Percentiles rank a stretch among this genome's conserved stretches.
Conservation (phyloP, 208 protist genomes). For the Trypanosoma scelopori region DNA sequence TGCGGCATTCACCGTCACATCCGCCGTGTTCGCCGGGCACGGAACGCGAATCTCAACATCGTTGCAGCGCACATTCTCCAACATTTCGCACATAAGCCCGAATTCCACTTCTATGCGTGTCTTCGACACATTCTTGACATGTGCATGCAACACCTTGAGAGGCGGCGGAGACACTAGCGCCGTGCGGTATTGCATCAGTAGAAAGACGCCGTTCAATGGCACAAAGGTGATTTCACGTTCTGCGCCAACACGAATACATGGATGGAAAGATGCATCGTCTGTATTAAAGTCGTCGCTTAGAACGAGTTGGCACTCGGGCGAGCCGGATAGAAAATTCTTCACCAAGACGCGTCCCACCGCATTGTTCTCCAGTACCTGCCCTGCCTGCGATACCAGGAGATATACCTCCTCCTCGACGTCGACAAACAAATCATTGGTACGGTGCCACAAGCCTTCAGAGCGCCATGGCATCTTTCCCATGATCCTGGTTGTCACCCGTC, state of each 20-base stretch:
- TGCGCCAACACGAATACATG: conserved; percentile 95
- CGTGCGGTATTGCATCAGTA: conserved; percentile 96
- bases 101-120: conserved; percentile 91
- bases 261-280: conserved; percentile 97
- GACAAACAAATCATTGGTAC: conserved; percentile 98
- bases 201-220: conserved; percentile 97
- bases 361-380: conserved; percentile 92
- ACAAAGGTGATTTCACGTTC: conserved; percentile 87
- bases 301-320: conserved; percentile 98
- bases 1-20: conserved; percentile 67
- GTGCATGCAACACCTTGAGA: conserved; percentile 87
- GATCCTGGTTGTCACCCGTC: conserved; percentile 75
- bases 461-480: conserved; percentile 94
- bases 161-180: conserved; percentile 93
- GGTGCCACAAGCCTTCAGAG: conserved; percentile 92
- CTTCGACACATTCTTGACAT: conserved; percentile 93
- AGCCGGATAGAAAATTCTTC: conserved; percentile 97
- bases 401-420: conserved; percentile 98
- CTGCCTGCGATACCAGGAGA: conserved; percentile 92
- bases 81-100: conserved; percentile 63
- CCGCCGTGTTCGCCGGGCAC: conserved; percentile 93
- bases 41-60: conserved; percentile 87
- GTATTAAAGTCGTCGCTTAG: conserved; percentile 89
- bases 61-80: conserved; percentile 27
- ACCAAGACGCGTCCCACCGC: conserved; percentile 94